A percentile compares a stretch with the other conserved stretches of the same genome.
These are phyloP conservation scores for Cercis canadensis DNA, from an alignment of 306 rosid species.

Conservation along the genomic window DNA sequence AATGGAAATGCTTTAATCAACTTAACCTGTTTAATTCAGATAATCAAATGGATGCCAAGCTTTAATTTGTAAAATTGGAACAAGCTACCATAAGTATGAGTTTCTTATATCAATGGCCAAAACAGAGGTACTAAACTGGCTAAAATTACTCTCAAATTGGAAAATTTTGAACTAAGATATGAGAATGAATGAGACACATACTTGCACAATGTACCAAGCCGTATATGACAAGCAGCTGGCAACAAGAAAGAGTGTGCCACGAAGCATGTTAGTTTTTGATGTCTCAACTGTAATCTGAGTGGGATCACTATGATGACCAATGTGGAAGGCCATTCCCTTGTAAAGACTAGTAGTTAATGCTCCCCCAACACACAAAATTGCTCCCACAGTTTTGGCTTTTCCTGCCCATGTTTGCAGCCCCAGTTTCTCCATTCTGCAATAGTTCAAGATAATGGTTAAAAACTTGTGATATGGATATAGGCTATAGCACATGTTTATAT, in stretches of 20 bases:
- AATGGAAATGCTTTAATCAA: slow-evolving; percentile 56
- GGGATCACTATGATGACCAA: slow-evolving; percentile 42
- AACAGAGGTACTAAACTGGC: not conserved
- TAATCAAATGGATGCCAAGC: too few species aligned
- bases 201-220: slow-evolving; percentile 64
- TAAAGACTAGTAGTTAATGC: slow-evolving; percentile 53
- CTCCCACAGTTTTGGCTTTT: slow-evolving; percentile 51
- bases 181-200: slow-evolving; percentile 24
- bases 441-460: not conserved
- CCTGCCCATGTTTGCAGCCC: slow-evolving; percentile 42
- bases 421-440: slow-evolving; percentile 55
- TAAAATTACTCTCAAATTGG: not conserved
- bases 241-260: slow-evolving; percentile 61
- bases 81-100: not conserved
- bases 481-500: not conserved
- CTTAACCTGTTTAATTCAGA: slow-evolving; percentile 47
- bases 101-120: not conserved
- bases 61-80: not conserved
- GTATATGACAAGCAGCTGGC: slow-evolving; percentile 57
- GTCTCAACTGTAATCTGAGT: not conserved
- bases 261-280: slow-evolving; percentile 46
- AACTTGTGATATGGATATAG: not conserved
- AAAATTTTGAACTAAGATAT: not conserved
- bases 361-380: slow-evolving; percentile 63
- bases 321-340: slow-evolving; percentile 51